A percentile compares a stretch with the other conserved stretches of the same genome.
phyloP scores from a whole-genome alignment of 2,329 filamentous ascomycete genomes.

The Coniochaeta ligniaria region DNA sequence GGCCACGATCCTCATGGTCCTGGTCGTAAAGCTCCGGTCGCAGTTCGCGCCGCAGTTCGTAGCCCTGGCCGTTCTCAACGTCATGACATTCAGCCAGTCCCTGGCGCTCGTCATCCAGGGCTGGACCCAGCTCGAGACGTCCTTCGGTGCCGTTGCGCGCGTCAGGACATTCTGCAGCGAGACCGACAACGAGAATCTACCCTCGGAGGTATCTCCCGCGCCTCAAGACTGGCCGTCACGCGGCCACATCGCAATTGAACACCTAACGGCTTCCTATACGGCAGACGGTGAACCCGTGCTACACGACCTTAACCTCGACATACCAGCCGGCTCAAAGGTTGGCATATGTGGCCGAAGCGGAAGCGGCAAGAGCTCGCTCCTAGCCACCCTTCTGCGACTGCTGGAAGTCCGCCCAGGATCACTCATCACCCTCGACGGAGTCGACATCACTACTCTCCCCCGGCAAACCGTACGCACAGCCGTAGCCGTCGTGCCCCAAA shows the following conservation, averaged over 20 bases:
- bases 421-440: constrained; percentile 30
- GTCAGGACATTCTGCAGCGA: constrained; percentile 2
- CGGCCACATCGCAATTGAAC: not conserved
- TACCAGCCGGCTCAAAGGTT: constrained; percentile 77
- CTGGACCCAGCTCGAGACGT: constrained; percentile 9
- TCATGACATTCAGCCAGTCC: constrained; percentile 3
- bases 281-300: constrained; percentile 57
- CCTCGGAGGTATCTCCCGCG: not conserved
- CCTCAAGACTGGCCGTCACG: constrained; percentile 3
- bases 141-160: constrained; percentile 8
- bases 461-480: constrained; percentile 31
- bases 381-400: constrained; percentile 91
- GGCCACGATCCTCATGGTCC: constrained; percentile 3
- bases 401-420: constrained; percentile 74
- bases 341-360: constrained; percentile 87
- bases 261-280: constrained; percentile 2
- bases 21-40: constrained; percentile 1
- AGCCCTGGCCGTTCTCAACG: not conserved
- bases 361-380: constrained; percentile 83
- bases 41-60: not conserved
- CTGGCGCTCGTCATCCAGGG: constrained; percentile 3
- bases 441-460: constrained; percentile 30
- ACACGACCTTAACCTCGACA: constrained; percentile 72
- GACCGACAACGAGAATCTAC: not conserved
- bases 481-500: constrained; percentile 35